phyloP scores from a whole-genome alignment of 805 yeast genomes.

The Kazachstania bromeliacearum region DNA sequence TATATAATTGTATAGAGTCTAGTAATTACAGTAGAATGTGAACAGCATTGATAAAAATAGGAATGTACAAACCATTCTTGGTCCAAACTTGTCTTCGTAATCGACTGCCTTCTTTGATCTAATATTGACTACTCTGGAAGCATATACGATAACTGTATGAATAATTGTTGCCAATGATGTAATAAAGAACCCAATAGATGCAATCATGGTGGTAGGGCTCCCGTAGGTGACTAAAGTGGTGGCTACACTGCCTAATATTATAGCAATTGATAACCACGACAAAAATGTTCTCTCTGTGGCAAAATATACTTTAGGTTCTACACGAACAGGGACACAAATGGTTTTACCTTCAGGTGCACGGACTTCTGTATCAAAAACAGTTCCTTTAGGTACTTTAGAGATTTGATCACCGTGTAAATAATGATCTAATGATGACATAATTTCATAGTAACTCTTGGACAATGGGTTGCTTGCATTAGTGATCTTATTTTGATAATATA shows the following conservation, averaged over 20 bases:
- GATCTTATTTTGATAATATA: constrained; percentile 22
- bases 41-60: constrained; percentile 60
- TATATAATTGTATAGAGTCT: no score
- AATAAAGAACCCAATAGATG: constrained; percentile 78
- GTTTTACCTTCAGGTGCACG: constrained; percentile 81
- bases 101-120: constrained; percentile 73
- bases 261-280: constrained; percentile 87
- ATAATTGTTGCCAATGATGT: constrained; percentile 65
- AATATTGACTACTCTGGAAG: constrained; percentile 75
- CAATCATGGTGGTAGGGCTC: constrained; percentile 59
- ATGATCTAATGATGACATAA: constrained; percentile 29
- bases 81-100: constrained; percentile 84
- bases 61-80: constrained; percentile 68
- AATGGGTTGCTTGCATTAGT: constrained; percentile 14
- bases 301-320: constrained; percentile 97
- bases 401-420: constrained; percentile 43
- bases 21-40: constrained; percentile 40
- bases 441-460: constrained; percentile 15
- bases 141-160: constrained; percentile 65
- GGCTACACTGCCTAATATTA: constrained; percentile 82
- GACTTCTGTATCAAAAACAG: constrained; percentile 48
- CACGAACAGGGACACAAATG: constrained; percentile 87
- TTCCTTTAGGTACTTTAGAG: constrained; percentile 53
- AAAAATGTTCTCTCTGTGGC: constrained; percentile 94
- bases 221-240: constrained; percentile 83